Evolutionary conservation across 202 grass and related monocot species (phyloP).

Genomic region (Zoysia matrella): DNA sequence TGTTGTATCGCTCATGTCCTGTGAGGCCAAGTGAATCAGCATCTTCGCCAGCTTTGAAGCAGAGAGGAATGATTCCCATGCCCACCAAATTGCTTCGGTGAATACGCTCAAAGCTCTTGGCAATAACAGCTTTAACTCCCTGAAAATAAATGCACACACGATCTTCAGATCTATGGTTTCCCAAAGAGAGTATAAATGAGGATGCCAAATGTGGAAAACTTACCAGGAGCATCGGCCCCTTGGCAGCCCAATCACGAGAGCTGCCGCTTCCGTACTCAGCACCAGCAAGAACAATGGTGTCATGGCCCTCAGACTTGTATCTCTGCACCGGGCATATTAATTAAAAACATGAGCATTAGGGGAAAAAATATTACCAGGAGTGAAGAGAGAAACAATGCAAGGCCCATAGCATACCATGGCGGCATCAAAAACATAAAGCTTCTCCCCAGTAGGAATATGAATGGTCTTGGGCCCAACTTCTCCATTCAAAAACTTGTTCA

Average conservation of each 20-base stretch:
- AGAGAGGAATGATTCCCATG: conserved; percentile 92
- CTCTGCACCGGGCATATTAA: conserved; percentile 47
- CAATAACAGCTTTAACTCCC: conserved; percentile 95
- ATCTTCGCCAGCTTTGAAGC: conserved; percentile 85
- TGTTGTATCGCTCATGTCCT: conserved; percentile 76
- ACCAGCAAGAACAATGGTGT: conserved; percentile 84
- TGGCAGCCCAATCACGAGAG: conserved; percentile 98
- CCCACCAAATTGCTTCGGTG: conserved; percentile 97
- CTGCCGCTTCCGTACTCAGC: conserved; percentile 97
- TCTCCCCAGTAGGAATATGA: conserved; percentile 87
- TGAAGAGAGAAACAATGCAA: neutral
- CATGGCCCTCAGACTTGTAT: conserved; percentile 83
- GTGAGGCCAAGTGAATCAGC: conserved; percentile 84
- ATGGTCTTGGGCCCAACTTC: conserved; percentile 91
- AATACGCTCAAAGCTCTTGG: conserved; percentile 97
- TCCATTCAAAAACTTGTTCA: conserved; percentile 90
- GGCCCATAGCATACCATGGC: conserved; percentile 67
- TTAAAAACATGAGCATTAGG: conserved; percentile 1
- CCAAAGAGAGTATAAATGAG: conserved; percentile 14
- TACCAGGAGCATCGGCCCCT: conserved; percentile 90
- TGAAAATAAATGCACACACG: conserved; percentile 42
- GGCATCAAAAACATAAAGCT: conserved; percentile 85
- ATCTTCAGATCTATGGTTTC: conserved; percentile 22
- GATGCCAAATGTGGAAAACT: conserved; percentile 35
- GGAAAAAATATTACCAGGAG: neutral